These are phyloP conservation scores for Cornus suecica DNA, from an alignment of 148 eudicot genomes.

Conservation along the genomic window DNA sequence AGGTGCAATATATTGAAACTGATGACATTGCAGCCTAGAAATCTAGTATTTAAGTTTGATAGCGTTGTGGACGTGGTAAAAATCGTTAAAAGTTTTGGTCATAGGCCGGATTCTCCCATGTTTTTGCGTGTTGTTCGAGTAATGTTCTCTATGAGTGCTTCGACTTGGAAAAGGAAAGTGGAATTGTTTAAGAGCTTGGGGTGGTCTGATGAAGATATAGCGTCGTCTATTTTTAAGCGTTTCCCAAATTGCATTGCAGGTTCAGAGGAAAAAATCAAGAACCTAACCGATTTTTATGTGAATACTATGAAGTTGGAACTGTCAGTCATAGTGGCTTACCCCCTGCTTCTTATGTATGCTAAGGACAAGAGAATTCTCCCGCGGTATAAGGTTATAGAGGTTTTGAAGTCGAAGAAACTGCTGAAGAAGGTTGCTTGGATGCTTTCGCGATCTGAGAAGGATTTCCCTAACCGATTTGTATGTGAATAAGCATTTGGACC, in stretches of 20 bases:
- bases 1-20: constrained; percentile 12
- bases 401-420: too few relatives aligned
- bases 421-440: too few relatives aligned
- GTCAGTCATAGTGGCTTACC: neutral
- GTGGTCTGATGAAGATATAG: constrained; percentile 21
- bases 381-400: too few relatives aligned
- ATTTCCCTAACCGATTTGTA: too few relatives aligned
- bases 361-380: too few relatives aligned
- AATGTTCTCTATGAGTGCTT: neutral
- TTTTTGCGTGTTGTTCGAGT: constrained; percentile 17
- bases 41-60: neutral
- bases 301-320: constrained; percentile 14
- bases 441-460: too few relatives aligned
- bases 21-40: constrained; percentile 18
- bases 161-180: constrained; percentile 16
- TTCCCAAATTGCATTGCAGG: constrained; percentile 17
- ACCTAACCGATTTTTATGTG: constrained; percentile 4
- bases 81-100: constrained; percentile 10
- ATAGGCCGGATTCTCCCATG: constrained; percentile 13
- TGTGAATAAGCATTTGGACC: too few relatives aligned
- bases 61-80: constrained; percentile 4
- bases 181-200: constrained; percentile 22
- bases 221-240: neutral
- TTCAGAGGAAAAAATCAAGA: constrained; percentile 18
- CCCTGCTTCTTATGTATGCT: too few relatives aligned